phyloP scores from a whole-genome alignment of 768 basidiomycete species.

The Termitomyces heimii region DNA sequence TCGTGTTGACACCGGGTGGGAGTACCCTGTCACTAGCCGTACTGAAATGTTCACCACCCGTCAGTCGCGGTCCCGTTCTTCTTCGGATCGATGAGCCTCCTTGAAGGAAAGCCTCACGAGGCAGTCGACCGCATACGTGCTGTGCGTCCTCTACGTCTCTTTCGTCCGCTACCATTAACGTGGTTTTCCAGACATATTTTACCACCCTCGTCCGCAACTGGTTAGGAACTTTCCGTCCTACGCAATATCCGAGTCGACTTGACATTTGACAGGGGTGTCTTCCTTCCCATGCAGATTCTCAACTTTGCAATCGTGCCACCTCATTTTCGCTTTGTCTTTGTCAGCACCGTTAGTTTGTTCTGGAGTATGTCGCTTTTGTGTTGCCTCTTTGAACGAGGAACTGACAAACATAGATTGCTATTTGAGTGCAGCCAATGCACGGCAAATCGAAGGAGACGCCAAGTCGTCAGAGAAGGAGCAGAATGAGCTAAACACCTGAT shows the following conservation, averaged over 20 bases:
- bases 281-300: constrained; percentile 69
- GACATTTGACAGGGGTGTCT: constrained; percentile 56
- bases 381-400: background rate
- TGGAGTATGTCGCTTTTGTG: constrained; percentile 65
- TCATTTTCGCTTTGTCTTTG: constrained; percentile 68
- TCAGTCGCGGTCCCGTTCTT: constrained; percentile 43
- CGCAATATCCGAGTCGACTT: too few relatives aligned
- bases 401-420: constrained; percentile 43
- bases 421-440: constrained; percentile 55
- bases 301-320: constrained; percentile 77
- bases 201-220: constrained; percentile 76
- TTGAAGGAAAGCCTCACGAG: constrained; percentile 67
- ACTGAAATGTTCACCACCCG: background rate
- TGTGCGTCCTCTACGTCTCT: constrained; percentile 23
- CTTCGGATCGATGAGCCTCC: constrained; percentile 69
- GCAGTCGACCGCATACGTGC: constrained; percentile 38
- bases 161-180: background rate
- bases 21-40: constrained; percentile 1
- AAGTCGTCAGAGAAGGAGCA: background rate
- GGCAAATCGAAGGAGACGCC: constrained; percentile 10
- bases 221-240: constrained; percentile 25
- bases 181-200: constrained; percentile 47
- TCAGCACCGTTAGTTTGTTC: constrained; percentile 74
- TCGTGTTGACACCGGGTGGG: constrained; percentile 63
- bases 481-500: too few relatives aligned